phyloP scores from a whole-genome alignment of 2,329 filamentous ascomycete species.

The Hypomyces perniciosus region DNA sequence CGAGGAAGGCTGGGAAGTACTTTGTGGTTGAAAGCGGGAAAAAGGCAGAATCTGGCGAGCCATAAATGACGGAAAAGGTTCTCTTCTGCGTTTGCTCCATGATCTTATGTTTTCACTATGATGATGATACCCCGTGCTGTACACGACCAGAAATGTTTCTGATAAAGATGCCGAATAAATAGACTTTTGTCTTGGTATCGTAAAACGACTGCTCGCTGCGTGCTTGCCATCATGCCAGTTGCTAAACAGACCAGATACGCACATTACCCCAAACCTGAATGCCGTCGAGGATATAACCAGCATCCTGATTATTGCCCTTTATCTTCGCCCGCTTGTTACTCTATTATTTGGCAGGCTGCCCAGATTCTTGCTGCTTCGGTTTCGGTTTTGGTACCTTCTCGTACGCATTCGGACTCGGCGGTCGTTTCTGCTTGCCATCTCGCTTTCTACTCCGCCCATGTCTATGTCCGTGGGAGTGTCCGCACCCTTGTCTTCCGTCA shows the following conservation, averaged over 20 bases:
- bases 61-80: slow-evolving; percentile 2
- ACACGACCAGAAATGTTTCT: not conserved
- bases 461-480: slow-evolving; percentile 29
- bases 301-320: too few relatives aligned
- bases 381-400: slow-evolving; percentile 59
- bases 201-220: not conserved
- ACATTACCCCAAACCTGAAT: too few relatives aligned
- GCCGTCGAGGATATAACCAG: not conserved
- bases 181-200: not conserved
- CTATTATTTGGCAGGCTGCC: not conserved
- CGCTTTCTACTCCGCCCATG: slow-evolving; percentile 23
- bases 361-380: slow-evolving; percentile 20
- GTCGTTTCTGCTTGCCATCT: slow-evolving; percentile 34
- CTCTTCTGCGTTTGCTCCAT: not conserved
- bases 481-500: slow-evolving; percentile 21
- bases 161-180: not conserved
- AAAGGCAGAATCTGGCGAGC: slow-evolving; percentile 20
- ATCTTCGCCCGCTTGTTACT: not conserved
- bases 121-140: slow-evolving; percentile 8
- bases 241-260: not conserved
- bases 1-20: slow-evolving; percentile 62
- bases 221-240: slow-evolving; percentile 1
- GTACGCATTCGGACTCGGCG: slow-evolving; percentile 73
- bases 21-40: slow-evolving; percentile 68
- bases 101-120: not conserved